These are phyloP conservation scores for Pseudogymnoascus sp. DNA, from an alignment of 2,329 filamentous ascomycete species.

Conservation along the genomic window DNA sequence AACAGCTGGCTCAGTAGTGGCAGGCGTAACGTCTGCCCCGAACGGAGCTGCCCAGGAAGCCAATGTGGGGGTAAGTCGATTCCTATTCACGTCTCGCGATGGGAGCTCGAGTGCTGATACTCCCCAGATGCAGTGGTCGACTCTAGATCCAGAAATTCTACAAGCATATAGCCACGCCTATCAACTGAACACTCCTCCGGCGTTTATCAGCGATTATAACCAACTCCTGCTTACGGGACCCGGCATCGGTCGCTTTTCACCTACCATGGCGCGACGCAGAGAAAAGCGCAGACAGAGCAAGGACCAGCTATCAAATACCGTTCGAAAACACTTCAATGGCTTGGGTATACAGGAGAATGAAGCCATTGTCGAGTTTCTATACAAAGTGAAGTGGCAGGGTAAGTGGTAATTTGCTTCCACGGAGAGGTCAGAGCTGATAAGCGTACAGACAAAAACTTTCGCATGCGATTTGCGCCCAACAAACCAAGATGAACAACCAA, in stretches of 20 bases:
- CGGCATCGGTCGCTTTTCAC: slow-evolving; percentile 62
- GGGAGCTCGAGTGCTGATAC: slow-evolving; percentile 4
- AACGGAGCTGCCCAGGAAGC: slow-evolving; percentile 18
- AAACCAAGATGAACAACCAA: slow-evolving; percentile 18
- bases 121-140: slow-evolving; percentile 53
- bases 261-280: slow-evolving; percentile 63
- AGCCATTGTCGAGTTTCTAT: slow-evolving; percentile 55
- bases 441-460: slow-evolving; percentile 30
- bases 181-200: slow-evolving; percentile 54
- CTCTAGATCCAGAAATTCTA: slow-evolving; percentile 58
- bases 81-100: background rate
- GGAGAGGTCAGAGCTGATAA: background rate
- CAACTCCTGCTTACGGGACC: slow-evolving; percentile 52
- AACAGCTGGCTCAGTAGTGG: slow-evolving; percentile 9
- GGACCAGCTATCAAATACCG: slow-evolving; percentile 60
- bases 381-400: slow-evolving; percentile 30
- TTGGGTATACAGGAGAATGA: slow-evolving; percentile 73
- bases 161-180: slow-evolving; percentile 70
- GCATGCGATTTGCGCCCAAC: slow-evolving; percentile 30
- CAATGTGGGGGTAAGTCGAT: slow-evolving; percentile 22
- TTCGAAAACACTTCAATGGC: slow-evolving; percentile 77
- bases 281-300: slow-evolving; percentile 59
- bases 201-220: slow-evolving; percentile 57
- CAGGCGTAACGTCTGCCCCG: slow-evolving; percentile 8
- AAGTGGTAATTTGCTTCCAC: background rate